phyloP scores from a whole-genome alignment of 2,329 filamentous ascomycete genomes.

The Xylaria sp. region DNA sequence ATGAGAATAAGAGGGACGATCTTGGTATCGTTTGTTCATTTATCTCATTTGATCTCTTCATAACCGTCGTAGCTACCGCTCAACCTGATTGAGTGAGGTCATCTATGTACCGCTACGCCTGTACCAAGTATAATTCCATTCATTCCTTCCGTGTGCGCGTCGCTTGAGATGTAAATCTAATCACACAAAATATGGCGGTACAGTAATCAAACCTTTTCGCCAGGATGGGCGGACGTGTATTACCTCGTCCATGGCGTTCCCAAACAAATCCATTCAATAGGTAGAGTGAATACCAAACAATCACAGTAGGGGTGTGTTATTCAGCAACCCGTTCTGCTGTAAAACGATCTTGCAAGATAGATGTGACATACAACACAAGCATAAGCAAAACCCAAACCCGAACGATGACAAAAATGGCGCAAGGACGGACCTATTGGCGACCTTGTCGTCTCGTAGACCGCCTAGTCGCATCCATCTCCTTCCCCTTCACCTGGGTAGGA shows the following conservation, averaged over 20 bases:
- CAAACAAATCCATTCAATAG: neutral
- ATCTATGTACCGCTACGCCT: neutral
- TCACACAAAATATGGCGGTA: neutral
- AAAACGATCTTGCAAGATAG: neutral
- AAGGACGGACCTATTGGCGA: neutral
- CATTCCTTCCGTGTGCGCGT: neutral
- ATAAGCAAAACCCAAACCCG: neutral
- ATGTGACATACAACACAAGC: neutral
- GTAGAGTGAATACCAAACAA: neutral
- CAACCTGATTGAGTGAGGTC: neutral
- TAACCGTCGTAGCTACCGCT: neutral
- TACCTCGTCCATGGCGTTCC: neutral
- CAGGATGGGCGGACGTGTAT: neutral
- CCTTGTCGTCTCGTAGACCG: conserved; percentile 39
- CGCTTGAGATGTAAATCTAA: neutral
- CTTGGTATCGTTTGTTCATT: neutral
- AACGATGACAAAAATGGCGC: neutral
- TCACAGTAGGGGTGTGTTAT: neutral
- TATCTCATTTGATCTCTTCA: conserved; percentile 9
- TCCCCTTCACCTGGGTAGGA: neutral
- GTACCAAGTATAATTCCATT: neutral
- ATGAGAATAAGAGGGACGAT: neutral
- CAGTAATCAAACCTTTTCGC: neutral
- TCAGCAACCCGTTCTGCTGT: neutral
- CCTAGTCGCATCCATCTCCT: conserved; percentile 25